Base-by-base conservation (phyloP, 208 protist species). In the Chromosphaera perkinsii region DNA sequence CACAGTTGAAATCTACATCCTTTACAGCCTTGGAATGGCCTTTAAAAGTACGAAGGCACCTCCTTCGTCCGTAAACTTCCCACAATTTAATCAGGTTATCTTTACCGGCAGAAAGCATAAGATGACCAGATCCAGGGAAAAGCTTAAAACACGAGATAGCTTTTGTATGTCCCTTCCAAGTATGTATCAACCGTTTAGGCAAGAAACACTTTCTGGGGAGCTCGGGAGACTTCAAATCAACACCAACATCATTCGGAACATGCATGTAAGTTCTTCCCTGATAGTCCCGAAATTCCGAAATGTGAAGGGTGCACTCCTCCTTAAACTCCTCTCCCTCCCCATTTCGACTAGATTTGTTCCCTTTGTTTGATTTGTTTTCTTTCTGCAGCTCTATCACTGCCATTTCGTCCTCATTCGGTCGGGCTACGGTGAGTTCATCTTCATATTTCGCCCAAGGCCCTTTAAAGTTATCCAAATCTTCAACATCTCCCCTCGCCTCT, bases 31-130 rank as follows among this genome's bases (percentile, higher is more conserved):
- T 66, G 20, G 58, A 71, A 79, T 97, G 94, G 1, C 91, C 92
- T 0, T 73, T 55, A 81, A 91, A 96, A 3, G 86, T 92, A n/a
- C 88, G 88, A 51, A 97, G 67, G 56, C 81, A 87, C 47, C 74
- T 51, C 26, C 84, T 71, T 1, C 86, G 70, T 24, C 73, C 42
- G 39, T 83, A 85, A n/a, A 90, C 81, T 51, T 92, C 85, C 87
- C 91, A 96, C 51, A 97, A 66, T 47, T 69, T 86, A 51, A 85
- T 80, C 45, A 83, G 82, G 1, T 80, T 79, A 45, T 91, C 83
- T 63, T 95, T 79, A 65, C 90, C 82, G 0, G 86, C 83, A 0
- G 90, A 90, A 57, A 97, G 88, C 3, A 97, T 70, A 4, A 97
- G 73, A 80, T 97, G 92, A 5, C 88, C 94, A 61, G 73, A 79